Conservation (phyloP, 139 green algal genomes). For the Chlorella sorokiniana region DNA sequence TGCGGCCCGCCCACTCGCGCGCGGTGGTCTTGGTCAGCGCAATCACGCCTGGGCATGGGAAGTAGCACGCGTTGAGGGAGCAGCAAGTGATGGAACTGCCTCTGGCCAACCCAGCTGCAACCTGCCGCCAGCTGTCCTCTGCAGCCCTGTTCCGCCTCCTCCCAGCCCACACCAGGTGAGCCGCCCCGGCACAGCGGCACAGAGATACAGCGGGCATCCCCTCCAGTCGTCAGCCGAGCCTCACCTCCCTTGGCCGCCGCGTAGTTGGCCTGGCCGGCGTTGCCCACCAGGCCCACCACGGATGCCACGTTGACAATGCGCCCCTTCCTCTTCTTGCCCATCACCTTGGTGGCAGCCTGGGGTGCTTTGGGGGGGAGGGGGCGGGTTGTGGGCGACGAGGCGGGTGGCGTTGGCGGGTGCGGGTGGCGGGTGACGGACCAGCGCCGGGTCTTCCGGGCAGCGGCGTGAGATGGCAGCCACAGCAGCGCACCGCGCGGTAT, state of each 20-base stretch:
- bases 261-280: constrained; percentile 94
- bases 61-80: too few relatives aligned
- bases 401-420: too few relatives aligned
- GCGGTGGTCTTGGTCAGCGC: constrained; percentile 88
- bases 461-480: neutral
- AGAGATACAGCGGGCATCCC: too few relatives aligned
- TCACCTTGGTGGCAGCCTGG: constrained; percentile 91
- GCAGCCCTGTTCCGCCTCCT: too few relatives aligned
- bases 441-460: too few relatives aligned
- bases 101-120: too few relatives aligned
- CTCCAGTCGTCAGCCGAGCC: neutral
- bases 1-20: constrained; percentile 75
- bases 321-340: constrained; percentile 87
- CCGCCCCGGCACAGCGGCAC: too few relatives aligned
- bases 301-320: constrained; percentile 98
- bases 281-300: constrained; percentile 94
- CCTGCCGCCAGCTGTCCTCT: too few relatives aligned
- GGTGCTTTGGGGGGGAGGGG: neutral
- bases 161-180: too few relatives aligned
- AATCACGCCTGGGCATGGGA: constrained; percentile 71
- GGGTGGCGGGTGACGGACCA: too few relatives aligned
- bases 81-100: too few relatives aligned
- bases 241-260: constrained; percentile 74
- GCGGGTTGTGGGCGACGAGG: neutral
- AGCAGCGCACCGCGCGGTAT: neutral